Percentiles rank a stretch among this genome's conserved stretches.
These are phyloP conservation scores for Fusarium sp. DNA, from an alignment of 2,329 filamentous ascomycete species.

Conservation along the genomic window DNA sequence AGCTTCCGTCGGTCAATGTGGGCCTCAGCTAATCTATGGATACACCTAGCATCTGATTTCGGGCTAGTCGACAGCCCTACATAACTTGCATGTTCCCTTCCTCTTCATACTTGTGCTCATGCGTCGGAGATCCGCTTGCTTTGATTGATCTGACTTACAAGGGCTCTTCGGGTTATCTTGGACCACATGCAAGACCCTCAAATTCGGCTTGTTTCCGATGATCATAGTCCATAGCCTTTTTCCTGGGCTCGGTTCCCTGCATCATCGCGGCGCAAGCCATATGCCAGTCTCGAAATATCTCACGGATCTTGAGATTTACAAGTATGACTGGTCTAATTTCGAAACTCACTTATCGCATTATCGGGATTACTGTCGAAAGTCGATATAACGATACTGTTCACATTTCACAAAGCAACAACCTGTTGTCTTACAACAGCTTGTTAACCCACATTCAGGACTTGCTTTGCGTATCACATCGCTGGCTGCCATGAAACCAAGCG, in stretches of 20 bases:
- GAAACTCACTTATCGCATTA: neutral
- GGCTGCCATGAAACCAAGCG: neutral
- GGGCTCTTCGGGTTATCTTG: neutral
- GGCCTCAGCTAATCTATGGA: constrained; percentile 11
- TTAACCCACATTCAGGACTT: neutral
- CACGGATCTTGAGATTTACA: neutral
- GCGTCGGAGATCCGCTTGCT: constrained; percentile 7
- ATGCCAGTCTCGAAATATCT: neutral
- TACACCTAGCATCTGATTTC: constrained; percentile 22
- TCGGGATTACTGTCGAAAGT: neutral
- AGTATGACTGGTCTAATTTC: neutral
- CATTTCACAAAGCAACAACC: neutral
- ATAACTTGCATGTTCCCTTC: constrained; percentile 3
- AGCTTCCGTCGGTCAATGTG: constrained; percentile 12
- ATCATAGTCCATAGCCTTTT: neutral
- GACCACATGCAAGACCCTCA: neutral
- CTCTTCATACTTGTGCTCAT: neutral
- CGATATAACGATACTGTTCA: neutral
- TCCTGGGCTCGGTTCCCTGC: neutral
- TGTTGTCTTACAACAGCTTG: neutral
- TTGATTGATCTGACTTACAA: neutral
- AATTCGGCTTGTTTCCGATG: constrained; percentile 13
- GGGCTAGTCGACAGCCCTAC: constrained; percentile 24
- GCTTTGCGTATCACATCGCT: neutral
- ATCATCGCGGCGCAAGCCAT: constrained; percentile 1